phyloP scores from a whole-genome alignment of 2,329 filamentous ascomycete species.

The Hymenoscyphus scutula region DNA sequence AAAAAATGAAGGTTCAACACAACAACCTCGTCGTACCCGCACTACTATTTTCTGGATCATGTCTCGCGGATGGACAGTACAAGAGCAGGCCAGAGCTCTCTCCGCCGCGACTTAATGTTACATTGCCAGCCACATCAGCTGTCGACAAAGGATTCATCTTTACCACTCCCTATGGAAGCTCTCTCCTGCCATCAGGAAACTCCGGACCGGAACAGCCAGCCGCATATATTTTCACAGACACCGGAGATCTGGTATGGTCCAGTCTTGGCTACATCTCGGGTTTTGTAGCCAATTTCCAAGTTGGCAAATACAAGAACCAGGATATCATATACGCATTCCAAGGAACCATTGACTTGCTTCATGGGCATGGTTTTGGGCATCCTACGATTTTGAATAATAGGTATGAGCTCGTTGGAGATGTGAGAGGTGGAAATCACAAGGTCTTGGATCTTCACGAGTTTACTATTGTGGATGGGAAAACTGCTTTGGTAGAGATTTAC shows the following conservation, averaged over 20 bases:
- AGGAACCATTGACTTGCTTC: constrained; percentile 35
- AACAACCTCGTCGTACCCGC: neutral
- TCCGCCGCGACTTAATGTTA: constrained; percentile 44
- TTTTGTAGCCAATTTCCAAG: constrained; percentile 52
- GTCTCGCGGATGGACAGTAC: constrained; percentile 30
- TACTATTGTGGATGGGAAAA: constrained; percentile 31
- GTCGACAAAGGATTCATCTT: constrained; percentile 46
- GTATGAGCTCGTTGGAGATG: constrained; percentile 33
- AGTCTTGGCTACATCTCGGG: constrained; percentile 51
- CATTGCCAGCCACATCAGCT: constrained; percentile 41
- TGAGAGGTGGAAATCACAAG: constrained; percentile 22
- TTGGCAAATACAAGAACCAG: constrained; percentile 47
- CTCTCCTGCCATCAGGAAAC: neutral
- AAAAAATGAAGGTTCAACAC: neutral
- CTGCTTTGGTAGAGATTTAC: constrained; percentile 32
- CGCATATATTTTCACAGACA: constrained; percentile 53
- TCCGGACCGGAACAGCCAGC: constrained; percentile 49
- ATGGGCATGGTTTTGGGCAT: constrained; percentile 28
- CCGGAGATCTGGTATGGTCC: constrained; percentile 56
- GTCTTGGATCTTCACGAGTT: constrained; percentile 34
- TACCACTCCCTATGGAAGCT: constrained; percentile 28
- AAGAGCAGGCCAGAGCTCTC: constrained; percentile 46
- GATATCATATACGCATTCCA: constrained; percentile 54
- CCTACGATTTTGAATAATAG: constrained; percentile 30
- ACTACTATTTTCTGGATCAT: constrained; percentile 42